Evolutionary conservation across 1,284 basidiomycete species (phyloP).

Genomic region (Coriolopsis trogii): DNA sequence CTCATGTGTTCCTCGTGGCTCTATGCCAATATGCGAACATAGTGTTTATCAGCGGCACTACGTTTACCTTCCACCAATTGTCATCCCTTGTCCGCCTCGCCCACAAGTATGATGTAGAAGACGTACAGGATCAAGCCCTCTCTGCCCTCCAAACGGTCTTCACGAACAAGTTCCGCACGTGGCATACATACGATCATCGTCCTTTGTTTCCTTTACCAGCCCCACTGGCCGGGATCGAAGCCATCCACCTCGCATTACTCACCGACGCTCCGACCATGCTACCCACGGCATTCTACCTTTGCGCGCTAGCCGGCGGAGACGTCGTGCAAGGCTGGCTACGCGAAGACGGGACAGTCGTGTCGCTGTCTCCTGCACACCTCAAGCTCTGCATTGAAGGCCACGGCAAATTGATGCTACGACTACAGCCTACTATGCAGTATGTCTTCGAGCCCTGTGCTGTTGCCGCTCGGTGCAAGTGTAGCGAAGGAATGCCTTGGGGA

Average conservation of each 20-base stretch:
- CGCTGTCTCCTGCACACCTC: neutral
- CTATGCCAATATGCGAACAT: too few relatives aligned
- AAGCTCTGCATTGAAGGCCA: neutral
- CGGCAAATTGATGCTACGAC: too few relatives aligned
- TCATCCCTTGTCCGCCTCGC: neutral
- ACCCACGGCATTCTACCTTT: constrained; percentile 4
- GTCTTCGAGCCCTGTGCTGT: too few relatives aligned
- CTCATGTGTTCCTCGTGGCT: neutral
- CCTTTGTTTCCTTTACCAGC: too few relatives aligned
- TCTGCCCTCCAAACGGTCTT: neutral
- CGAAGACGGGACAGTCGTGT: neutral
- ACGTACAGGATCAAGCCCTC: neutral
- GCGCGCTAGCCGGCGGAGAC: neutral
- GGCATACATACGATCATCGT: too few relatives aligned
- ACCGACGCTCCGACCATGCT: constrained; percentile 1
- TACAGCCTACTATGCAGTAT: too few relatives aligned
- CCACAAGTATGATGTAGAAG: neutral
- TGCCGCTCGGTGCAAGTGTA: too few relatives aligned
- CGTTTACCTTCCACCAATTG: neutral
- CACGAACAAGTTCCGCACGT: neutral
- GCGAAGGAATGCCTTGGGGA: too few relatives aligned
- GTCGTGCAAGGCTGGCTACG: neutral
- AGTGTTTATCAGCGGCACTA: too few relatives aligned
- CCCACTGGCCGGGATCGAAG: too few relatives aligned
- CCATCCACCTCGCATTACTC: neutral